These are phyloP conservation scores for Thalia dealbata DNA, from an alignment of 176 grass and related monocot genomes.

Conservation along the genomic window DNA sequence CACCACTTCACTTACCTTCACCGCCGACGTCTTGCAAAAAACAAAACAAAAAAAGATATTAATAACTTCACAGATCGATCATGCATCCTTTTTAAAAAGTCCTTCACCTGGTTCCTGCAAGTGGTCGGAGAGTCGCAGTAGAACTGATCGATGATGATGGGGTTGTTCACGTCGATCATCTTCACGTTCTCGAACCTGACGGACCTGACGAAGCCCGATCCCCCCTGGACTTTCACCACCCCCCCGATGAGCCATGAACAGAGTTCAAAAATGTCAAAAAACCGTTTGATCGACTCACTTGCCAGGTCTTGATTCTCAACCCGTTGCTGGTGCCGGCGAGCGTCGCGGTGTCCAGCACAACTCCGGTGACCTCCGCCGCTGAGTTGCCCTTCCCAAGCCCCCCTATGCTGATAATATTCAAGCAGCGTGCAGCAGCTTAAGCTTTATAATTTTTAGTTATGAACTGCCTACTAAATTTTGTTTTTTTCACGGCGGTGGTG, in stretches of 20 bases:
- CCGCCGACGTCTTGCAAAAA: conserved; percentile 28
- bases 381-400: conserved; percentile 65
- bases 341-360: conserved; percentile 43
- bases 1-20: conserved; percentile 42
- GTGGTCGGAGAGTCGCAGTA: conserved; percentile 49
- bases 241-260: no score
- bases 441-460: no score
- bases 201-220: conserved; percentile 32
- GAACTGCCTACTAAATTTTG: no score
- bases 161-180: conserved; percentile 59
- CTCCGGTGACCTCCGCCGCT: conserved; percentile 33
- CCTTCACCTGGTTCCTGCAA: conserved; percentile 44
- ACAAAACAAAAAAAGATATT: background rate
- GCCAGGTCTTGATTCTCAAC: conserved; percentile 89
- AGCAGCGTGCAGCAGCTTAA: no score
- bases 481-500: background rate
- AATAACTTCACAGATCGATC: background rate
- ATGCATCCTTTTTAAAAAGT: no score
- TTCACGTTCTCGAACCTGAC: conserved; percentile 44
- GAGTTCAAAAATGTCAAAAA: background rate
- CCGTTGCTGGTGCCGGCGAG: conserved; percentile 54
- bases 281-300: no score
- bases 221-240: no score
- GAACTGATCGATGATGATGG: conserved; percentile 96
- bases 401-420: conserved; percentile 45